phyloP scores from a whole-genome alignment of 306 rosid genomes.

The Pyrus betulifolia region DNA sequence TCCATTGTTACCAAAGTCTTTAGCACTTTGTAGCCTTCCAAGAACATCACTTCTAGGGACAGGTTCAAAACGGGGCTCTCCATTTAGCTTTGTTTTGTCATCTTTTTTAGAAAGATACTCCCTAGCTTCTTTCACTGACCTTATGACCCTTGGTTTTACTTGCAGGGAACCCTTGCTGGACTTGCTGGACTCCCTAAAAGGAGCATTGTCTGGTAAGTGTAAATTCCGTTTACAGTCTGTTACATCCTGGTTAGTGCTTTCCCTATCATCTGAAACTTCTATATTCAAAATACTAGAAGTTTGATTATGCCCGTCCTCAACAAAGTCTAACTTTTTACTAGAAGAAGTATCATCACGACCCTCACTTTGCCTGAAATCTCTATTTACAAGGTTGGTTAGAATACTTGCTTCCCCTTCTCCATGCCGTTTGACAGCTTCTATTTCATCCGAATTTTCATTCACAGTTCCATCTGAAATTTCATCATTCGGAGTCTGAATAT shows the following conservation, averaged over 20 bases:
- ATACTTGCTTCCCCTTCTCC: slow-evolving; percentile 15
- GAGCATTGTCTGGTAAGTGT: slow-evolving; percentile 19
- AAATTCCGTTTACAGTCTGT: slow-evolving; percentile 16
- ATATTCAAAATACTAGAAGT: slow-evolving; percentile 13
- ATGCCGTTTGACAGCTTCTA: slow-evolving; percentile 11
- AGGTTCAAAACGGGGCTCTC: slow-evolving; percentile 16
- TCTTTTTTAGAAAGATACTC: slow-evolving; percentile 56
- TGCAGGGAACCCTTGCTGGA: slow-evolving; percentile 21
- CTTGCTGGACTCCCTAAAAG: slow-evolving; percentile 27
- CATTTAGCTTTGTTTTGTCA: slow-evolving; percentile 30
- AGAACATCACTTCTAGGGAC: slow-evolving; percentile 22
- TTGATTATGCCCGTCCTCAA: slow-evolving; percentile 16
- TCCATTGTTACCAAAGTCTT: slow-evolving; percentile 18
- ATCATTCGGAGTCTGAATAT: slow-evolving; percentile 17
- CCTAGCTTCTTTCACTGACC: slow-evolving; percentile 81
- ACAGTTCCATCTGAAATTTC: slow-evolving; percentile 22
- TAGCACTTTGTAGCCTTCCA: slow-evolving; percentile 25
- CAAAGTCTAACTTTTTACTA: slow-evolving; percentile 15
- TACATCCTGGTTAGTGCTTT: slow-evolving; percentile 21
- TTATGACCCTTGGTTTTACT: slow-evolving; percentile 56
- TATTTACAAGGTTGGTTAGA: slow-evolving; percentile 16
- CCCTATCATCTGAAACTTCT: slow-evolving; percentile 25
- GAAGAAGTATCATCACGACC: slow-evolving; percentile 21
- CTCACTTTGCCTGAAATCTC: slow-evolving; percentile 17
- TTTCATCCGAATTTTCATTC: slow-evolving; percentile 23